Conservation (phyloP, 1,284 basidiomycete species). For the Cystobasidiaceae sp. region DNA sequence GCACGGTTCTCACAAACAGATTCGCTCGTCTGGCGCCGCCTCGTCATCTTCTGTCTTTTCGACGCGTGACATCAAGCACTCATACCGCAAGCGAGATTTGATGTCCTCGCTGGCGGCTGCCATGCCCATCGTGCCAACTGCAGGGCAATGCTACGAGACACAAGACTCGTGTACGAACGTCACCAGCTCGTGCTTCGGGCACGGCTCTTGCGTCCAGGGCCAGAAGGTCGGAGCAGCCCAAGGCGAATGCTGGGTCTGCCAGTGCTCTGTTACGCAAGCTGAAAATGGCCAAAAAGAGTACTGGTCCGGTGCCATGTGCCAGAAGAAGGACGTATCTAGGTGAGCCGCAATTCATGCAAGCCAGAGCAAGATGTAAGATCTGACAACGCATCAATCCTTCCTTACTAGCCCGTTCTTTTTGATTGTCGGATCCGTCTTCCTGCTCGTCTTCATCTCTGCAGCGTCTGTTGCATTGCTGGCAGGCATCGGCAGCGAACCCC, state of each 20-base stretch:
- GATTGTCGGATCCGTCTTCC: conserved; percentile 61
- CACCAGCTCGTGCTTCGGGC: conserved; percentile 63
- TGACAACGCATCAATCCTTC: neutral
- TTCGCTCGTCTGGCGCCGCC: no score
- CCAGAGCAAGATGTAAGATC: neutral
- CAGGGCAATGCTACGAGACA: conserved; percentile 58
- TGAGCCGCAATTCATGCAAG: conserved; percentile 50
- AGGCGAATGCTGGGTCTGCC: conserved; percentile 67
- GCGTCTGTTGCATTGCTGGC: conserved; percentile 64
- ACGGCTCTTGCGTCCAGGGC: conserved; percentile 57
- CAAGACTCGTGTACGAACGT: conserved; percentile 57
- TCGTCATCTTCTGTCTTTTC: neutral
- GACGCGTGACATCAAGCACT: neutral
- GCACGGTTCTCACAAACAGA: no score
- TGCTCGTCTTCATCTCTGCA: conserved; percentile 59
- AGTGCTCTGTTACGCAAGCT: conserved; percentile 56
- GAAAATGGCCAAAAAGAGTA: conserved; percentile 53
- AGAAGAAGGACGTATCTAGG: conserved; percentile 71
- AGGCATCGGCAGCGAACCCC: conserved; percentile 56
- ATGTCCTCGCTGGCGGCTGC: neutral
- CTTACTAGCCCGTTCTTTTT: conserved; percentile 59
- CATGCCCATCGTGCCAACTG: conserved; percentile 55
- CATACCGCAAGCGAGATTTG: neutral
- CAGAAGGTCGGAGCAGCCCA: conserved; percentile 52
- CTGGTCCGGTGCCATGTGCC: conserved; percentile 68